Evolutionary conservation across 2,329 filamentous ascomycete species (phyloP).

Genomic region (Scedosporium aurantiacum): DNA sequence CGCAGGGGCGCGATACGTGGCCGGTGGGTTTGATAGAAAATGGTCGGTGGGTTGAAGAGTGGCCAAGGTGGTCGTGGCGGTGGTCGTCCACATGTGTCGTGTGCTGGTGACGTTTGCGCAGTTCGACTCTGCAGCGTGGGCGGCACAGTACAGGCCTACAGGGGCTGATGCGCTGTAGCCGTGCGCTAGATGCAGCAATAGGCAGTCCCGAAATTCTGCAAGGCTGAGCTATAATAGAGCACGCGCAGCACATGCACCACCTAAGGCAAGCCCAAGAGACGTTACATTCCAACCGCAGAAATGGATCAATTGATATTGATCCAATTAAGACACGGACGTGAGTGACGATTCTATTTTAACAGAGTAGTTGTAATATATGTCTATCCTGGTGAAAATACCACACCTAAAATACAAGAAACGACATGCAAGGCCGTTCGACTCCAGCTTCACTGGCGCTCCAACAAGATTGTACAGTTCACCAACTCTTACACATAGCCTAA

Average conservation of each 20-base stretch:
- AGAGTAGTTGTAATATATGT: constrained; percentile 8
- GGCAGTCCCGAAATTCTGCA: background rate
- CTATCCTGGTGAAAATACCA: constrained; percentile 11
- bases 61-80: background rate
- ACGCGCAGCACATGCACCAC: too few relatives aligned
- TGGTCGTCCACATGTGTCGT: background rate
- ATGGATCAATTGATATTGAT: too few relatives aligned
- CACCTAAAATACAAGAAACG: constrained; percentile 8
- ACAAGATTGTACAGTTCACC: background rate
- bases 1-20: background rate
- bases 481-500: background rate
- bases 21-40: background rate
- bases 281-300: background rate
- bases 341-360: background rate
- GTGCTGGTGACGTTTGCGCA: background rate
- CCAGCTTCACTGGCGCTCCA: background rate
- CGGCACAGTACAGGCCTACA: background rate
- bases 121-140: background rate
- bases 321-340: too few relatives aligned
- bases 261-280: background rate
- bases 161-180: background rate
- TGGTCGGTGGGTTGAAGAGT: background rate
- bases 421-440: background rate
- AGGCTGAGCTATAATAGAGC: background rate
- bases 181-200: background rate